phyloP scores from a whole-genome alignment of 306 rosid species.

The Fragaria vesca region DNA sequence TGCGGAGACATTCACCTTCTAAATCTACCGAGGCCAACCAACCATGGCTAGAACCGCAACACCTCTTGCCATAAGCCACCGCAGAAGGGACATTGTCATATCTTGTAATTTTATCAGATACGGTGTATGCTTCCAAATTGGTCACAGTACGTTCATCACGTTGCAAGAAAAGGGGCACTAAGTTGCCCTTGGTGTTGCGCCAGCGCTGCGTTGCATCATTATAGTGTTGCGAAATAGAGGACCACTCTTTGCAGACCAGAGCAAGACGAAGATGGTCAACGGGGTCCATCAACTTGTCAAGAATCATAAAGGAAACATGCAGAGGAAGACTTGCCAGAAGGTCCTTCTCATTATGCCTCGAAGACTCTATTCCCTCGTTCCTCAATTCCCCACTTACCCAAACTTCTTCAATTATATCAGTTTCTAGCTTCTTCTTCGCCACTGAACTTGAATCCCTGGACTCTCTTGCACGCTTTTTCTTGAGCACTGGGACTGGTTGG shows the following conservation, averaged over 20 bases:
- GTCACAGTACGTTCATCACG: not conserved
- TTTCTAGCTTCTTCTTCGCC: not conserved
- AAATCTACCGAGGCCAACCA: not conserved
- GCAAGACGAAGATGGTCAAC: not conserved
- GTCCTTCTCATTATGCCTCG: not conserved
- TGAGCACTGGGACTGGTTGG: not conserved
- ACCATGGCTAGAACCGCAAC: not conserved
- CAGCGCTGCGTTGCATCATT: not conserved
- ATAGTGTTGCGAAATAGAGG: not conserved
- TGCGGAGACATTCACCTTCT: not conserved
- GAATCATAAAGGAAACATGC: not conserved
- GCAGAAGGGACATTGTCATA: not conserved
- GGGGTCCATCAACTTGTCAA: not conserved
- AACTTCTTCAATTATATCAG: no score
- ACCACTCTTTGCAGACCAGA: not conserved
- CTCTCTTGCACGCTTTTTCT: not conserved
- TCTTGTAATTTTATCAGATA: not conserved
- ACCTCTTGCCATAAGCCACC: not conserved
- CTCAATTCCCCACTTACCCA: not conserved
- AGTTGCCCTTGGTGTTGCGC: not conserved
- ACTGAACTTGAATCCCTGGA: not conserved
- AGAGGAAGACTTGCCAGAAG: not conserved
- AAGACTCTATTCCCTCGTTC: not conserved
- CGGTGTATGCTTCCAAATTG: not conserved
- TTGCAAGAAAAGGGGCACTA: not conserved